Percentiles rank a stretch among this genome's conserved stretches.
phyloP scores from a whole-genome alignment of 1,284 basidiomycete genomes.

The Heterobasidion irregulare region DNA sequence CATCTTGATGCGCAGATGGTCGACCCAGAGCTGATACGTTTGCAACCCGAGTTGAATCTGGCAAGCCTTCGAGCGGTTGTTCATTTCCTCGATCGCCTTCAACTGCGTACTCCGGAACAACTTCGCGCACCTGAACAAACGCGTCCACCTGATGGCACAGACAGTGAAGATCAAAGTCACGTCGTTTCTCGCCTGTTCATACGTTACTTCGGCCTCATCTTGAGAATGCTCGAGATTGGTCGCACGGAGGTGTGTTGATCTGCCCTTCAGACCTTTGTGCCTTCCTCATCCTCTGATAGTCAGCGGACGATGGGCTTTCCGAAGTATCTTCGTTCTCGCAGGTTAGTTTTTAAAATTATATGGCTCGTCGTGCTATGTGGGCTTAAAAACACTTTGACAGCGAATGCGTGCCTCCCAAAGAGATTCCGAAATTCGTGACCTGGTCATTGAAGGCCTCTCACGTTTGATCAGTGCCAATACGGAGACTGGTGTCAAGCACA shows the following conservation, averaged over 20 bases:
- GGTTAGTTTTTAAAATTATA: conserved; percentile 21
- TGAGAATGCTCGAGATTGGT: conserved; percentile 50
- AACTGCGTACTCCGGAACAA: conserved; percentile 29
- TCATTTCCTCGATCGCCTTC: conserved; percentile 69
- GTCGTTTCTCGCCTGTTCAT: conserved; percentile 73
- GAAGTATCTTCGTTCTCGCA: conserved; percentile 44
- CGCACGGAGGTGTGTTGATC: conserved; percentile 34
- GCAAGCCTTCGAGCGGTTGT: conserved; percentile 66
- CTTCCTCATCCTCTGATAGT: not conserved
- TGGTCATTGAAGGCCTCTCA: conserved; percentile 72
- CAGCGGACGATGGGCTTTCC: conserved; percentile 35
- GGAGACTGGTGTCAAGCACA: conserved; percentile 86
- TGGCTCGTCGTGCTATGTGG: not conserved
- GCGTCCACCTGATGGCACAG: conserved; percentile 45
- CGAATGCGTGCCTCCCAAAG: conserved; percentile 38
- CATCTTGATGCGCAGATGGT: conserved; percentile 7
- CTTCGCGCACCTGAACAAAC: too few species aligned
- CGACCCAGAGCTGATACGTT: conserved; percentile 22
- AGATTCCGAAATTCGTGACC: conserved; percentile 57
- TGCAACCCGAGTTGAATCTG: conserved; percentile 62
- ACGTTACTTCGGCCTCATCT: conserved; percentile 61
- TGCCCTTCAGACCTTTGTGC: not conserved
- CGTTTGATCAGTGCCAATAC: conserved; percentile 82
- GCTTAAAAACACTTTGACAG: conserved; percentile 20
- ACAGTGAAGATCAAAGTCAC: conserved; percentile 60